Conservation (phyloP, 208 protist species). For the Leptomonas pyrrhocoris region DNA sequence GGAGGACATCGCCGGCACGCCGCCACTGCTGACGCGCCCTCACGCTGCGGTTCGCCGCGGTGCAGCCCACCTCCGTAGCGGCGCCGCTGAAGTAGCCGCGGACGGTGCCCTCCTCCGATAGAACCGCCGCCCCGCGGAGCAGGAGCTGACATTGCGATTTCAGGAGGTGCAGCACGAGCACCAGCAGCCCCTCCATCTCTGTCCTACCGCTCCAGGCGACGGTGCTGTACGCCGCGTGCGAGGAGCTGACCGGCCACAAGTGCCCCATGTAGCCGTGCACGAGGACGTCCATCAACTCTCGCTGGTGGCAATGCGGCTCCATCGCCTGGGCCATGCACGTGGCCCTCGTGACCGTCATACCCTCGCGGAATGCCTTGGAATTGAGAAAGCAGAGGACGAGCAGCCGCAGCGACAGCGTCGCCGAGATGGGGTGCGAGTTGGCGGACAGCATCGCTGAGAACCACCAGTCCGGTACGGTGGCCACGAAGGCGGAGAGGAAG, state of each 20-base stretch:
- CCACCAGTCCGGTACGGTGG: constrained; percentile 57
- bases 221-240: constrained; percentile 23
- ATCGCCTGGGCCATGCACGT: constrained; percentile 42
- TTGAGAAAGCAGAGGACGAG: constrained; percentile 60
- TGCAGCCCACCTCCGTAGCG: constrained; percentile 6
- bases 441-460: constrained; percentile 47
- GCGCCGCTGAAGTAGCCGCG: constrained; percentile 34
- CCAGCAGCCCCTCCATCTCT: constrained; percentile 37
- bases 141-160: constrained; percentile 38
- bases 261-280: constrained; percentile 51
- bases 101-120: constrained; percentile 29
- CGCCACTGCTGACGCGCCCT: constrained; percentile 18
- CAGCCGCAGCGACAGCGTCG: constrained; percentile 49
- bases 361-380: constrained; percentile 42
- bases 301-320: constrained; percentile 54
- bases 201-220: constrained; percentile 29
- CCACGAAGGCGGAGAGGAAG: constrained; percentile 33
- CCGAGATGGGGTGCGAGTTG: constrained; percentile 56
- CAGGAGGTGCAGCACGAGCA: constrained; percentile 35
- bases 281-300: constrained; percentile 52
- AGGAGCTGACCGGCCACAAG: constrained; percentile 29
- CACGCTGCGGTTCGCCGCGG: background rate
- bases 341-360: constrained; percentile 16
- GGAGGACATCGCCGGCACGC: constrained; percentile 15
- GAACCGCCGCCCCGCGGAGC: constrained; percentile 21